Evolutionary conservation across 371 early-diverging fungal species (phyloP), one percentile per base, ranked within the genome.

Genomic region (Zancudomyces culisetae): DNA sequence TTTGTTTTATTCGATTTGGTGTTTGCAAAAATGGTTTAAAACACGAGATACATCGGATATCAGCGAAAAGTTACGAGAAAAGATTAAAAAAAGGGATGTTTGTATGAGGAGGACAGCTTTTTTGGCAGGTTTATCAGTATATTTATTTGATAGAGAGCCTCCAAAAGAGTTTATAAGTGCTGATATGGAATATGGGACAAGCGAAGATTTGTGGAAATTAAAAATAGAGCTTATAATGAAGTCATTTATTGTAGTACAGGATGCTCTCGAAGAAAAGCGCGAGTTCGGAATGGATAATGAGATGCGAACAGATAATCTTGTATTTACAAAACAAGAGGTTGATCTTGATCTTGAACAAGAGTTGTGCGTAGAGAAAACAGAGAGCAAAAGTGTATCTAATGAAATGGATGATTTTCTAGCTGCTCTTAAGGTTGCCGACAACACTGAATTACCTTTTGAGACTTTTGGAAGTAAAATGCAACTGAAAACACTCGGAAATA

Each of bases 361-460:
- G 10, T 6, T 15, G 15, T 6, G 15, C 10, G 35, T 35, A 15
- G 15, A 35, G 10, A 10, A 6, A 6, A 35, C 6, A 6, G 15
- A 35, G 6, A 15, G 15, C 35, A 6, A 10, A 6, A 35, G 15
- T 6, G 6, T 15, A 45, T 19, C 10, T 10, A 45, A 12, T 19
- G 26, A 26, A 15, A 47, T 47, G 48, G 48, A 47, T 47, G 21
- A 21, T 24, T 47, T 47, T 27, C n/a, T 47, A 47, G 48, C 35
- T 10, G 35, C 35, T 6, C 35, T 35, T 15, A 15, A 47, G 26
- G 6, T 20, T 8, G 12, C 28, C 18, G 48, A 47, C 3, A 47
- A 47, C 12, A 20, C 3, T 3, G 4, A 47, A 47, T 4, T 10
- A 12, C 15, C 22, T 12, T 24, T 15, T 47, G 26, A 24, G 6